Percentiles rank a stretch among this genome's conserved stretches.
Evolutionary conservation across 116 monocot genomes (phyloP).

Genomic region (Phalaenopsis hybrid): DNA sequence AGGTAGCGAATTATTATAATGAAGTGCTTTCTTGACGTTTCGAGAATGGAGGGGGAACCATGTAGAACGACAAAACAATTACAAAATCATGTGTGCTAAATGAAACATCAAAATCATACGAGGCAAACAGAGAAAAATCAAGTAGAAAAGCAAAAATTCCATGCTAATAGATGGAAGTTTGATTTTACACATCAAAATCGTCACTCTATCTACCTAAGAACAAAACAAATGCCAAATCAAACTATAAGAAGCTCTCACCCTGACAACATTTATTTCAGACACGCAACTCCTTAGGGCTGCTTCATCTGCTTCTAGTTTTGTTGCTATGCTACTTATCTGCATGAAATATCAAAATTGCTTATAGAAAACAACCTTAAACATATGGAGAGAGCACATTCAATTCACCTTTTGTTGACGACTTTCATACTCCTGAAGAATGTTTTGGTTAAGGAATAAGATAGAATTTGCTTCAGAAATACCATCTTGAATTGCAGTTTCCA

Average conservation of each 20-base stretch:
- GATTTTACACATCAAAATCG: no score
- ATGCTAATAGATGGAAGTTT: no score
- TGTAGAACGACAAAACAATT: background rate
- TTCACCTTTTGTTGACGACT: constrained; percentile 66
- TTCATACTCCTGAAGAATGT: constrained; percentile 89
- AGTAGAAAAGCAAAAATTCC: no score
- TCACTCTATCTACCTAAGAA: no score
- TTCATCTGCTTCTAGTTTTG: constrained; percentile 56
- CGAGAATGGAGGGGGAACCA: background rate
- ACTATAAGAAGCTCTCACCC: constrained; percentile 33
- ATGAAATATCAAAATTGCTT: background rate
- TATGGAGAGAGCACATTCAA: background rate
- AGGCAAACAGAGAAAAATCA: background rate
- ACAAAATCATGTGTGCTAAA: background rate
- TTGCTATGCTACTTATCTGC: constrained; percentile 56
- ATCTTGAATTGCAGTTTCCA: constrained; percentile 90
- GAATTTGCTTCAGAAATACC: constrained; percentile 78
- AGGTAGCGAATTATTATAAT: background rate
- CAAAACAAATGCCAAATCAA: no score
- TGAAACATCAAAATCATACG: background rate
- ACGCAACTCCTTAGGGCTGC: constrained; percentile 43
- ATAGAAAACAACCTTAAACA: background rate
- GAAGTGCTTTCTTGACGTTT: background rate
- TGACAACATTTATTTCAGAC: constrained; percentile 55
- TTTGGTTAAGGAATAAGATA: constrained; percentile 88